Evolutionary conservation across 768 basidiomycete species (phyloP), one percentile per base, ranked within the genome.

Genomic region (Leccinum longicurvipes): DNA sequence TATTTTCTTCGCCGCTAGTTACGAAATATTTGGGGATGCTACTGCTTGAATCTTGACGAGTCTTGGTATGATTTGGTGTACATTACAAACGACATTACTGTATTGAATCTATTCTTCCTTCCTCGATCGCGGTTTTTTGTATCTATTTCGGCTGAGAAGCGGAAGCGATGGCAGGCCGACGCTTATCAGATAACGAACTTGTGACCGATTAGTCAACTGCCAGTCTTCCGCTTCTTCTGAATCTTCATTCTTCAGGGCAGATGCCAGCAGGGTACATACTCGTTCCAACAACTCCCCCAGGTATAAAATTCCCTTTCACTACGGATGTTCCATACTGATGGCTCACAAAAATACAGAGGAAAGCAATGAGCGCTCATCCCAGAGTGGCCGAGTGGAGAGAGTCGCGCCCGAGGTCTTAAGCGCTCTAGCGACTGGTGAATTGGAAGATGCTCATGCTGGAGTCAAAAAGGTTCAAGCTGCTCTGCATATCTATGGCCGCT

Each of bases 381-480:
- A 25, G 1, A 11, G 39, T 24, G 10, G 21, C 29, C 49, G 11
- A 27, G 39, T 14, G 6, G 32, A 44, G 9, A n/a, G n/a, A n/a
- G n/a, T 21, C 24, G 6, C 25, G 1, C 29, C 28, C 4, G 21
- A 41, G 21, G 45, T 28, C 36, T 44, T n/a, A 23, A 41, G 27
- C 17, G 15, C 21, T 9, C 17, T n/a, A 21, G 25, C 21, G 6
- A 1, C 42, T 15, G 21, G 15, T 12, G 66, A 67, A 53, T 56
- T 15, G 6, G 42, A 64, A 34, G 70, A 73, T 28, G 69, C 70
- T 6, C 70, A 74, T 19, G 41, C 53, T 17, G 82, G 82, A 39
- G 81, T 82, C 31, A 70, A 64, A 52, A 76, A 72, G 24, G 77
- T 82, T 17, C 76, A 84, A 60, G 82, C 80, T 3, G 75, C 79